These are phyloP conservation scores for Fusarium tanahbumbuense DNA, from an alignment of 2,329 filamentous ascomycete genomes.

Conservation along the genomic window DNA sequence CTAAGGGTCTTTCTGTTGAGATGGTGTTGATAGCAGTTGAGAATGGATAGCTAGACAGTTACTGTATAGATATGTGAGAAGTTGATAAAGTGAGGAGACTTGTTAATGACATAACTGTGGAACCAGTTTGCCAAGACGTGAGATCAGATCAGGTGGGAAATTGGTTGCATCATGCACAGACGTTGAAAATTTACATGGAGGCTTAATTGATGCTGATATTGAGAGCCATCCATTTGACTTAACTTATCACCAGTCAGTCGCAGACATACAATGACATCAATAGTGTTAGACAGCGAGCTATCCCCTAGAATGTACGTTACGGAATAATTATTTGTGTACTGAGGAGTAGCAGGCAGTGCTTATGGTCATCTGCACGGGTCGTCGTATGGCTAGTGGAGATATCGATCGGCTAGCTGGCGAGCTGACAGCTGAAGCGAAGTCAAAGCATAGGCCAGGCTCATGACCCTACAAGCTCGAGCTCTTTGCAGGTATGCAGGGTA, in stretches of 20 bases:
- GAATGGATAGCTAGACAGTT: too few relatives aligned
- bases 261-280: not conserved
- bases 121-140: not conserved
- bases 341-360: not conserved
- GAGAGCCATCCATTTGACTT: too few relatives aligned
- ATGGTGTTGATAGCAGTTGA: too few relatives aligned
- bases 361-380: not conserved
- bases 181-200: not conserved
- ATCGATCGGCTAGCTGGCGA: not conserved
- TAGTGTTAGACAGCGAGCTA: too few relatives aligned
- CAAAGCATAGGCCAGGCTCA: not conserved
- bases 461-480: not conserved
- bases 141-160: not conserved
- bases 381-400: not conserved
- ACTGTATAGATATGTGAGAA: too few relatives aligned
- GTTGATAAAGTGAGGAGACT: not conserved
- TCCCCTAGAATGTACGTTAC: rapidly evolving
- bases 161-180: conserved; percentile 3
- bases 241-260: too few relatives aligned
- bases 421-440: not conserved
- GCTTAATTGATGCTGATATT: not conserved
- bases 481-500: not conserved
- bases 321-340: not conserved
- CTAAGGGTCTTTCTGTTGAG: not conserved
- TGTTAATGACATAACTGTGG: not conserved